A percentile compares a stretch with the other conserved stretches of the same genome.
Conservation (phyloP, 495 filamentous ascomycete genomes). For the Neurospora tetraspora region DNA sequence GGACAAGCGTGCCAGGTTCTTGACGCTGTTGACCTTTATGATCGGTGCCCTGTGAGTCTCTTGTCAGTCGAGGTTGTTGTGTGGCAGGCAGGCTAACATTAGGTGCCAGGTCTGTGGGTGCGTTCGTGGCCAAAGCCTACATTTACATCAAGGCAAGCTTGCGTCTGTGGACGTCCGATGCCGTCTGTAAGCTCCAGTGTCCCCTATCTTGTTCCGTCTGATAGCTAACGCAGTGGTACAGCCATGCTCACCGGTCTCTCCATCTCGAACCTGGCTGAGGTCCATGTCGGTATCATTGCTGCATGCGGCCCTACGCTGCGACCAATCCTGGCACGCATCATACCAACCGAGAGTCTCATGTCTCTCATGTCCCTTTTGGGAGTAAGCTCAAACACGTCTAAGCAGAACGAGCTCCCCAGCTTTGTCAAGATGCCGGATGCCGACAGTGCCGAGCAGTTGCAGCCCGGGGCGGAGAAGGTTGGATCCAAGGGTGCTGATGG, state of each 20-base stretch:
- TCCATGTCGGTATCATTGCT: constrained; percentile 15
- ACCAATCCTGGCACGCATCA: constrained; percentile 1
- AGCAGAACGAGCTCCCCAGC: neutral
- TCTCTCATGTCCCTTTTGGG: constrained; percentile 5
- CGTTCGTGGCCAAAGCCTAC: constrained; percentile 10
- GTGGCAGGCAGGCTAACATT: neutral
- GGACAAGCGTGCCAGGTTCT: constrained; percentile 1
- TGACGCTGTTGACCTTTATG: constrained; percentile 10
- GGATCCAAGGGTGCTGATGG: neutral
- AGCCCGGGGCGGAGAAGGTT: neutral
- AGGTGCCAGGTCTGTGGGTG: constrained; percentile 6
- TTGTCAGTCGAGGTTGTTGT: neutral
- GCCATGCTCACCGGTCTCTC: constrained; percentile 3
- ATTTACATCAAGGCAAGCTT: constrained; percentile 6
- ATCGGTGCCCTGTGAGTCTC: constrained; percentile 13
- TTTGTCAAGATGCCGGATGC: neutral
- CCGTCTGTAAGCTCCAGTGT: constrained; percentile 8
- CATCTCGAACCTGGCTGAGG: constrained; percentile 14
- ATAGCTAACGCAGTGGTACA: constrained; percentile 1
- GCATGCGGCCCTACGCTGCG: constrained; percentile 10
- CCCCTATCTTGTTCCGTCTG: too few species aligned
- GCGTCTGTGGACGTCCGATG: constrained; percentile 3
- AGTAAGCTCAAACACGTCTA: neutral
- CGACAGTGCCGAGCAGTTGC: neutral
- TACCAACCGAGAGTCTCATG: constrained; percentile 2